Conservation (phyloP, 2,329 filamentous ascomycete genomes). For the Aspergillus aculeatus region DNA sequence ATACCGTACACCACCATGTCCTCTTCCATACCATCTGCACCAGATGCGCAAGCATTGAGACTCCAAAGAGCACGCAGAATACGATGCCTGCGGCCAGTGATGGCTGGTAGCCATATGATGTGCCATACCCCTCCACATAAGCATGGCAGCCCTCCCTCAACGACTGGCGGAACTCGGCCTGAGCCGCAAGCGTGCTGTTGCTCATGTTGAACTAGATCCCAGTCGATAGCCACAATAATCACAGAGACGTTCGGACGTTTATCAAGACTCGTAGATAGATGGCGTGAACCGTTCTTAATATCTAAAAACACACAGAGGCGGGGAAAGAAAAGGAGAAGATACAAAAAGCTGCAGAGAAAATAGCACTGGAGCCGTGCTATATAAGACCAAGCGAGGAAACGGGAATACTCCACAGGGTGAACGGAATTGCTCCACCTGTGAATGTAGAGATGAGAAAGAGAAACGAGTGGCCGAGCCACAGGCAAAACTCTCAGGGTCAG, state of each 20-base stretch:
- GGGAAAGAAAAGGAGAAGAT: not conserved
- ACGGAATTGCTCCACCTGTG: not conserved
- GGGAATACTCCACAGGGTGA: not conserved
- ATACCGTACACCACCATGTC: slow-evolving; percentile 41
- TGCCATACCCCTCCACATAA: slow-evolving; percentile 24
- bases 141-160: slow-evolving; percentile 26
- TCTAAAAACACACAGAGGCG: not conserved
- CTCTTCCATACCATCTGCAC: slow-evolving; percentile 37
- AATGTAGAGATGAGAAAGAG: not conserved
- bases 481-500: not conserved
- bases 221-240: not conserved
- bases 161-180: slow-evolving; percentile 10
- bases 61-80: slow-evolving; percentile 34
- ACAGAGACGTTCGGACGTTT: not conserved
- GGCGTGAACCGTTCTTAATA: not conserved
- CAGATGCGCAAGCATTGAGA: slow-evolving; percentile 37
- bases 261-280: not conserved
- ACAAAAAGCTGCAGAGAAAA: not conserved
- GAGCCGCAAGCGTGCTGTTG: slow-evolving; percentile 2
- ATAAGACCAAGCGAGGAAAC: not conserved
- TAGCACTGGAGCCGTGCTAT: not conserved
- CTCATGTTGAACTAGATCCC: slow-evolving; percentile 5
- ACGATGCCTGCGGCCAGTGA: slow-evolving; percentile 35
- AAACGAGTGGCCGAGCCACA: not conserved
- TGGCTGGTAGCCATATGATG: slow-evolving; percentile 37